Evolutionary conservation across 1,284 basidiomycete species (phyloP).

Genomic region (Athelia psychrophila): DNA sequence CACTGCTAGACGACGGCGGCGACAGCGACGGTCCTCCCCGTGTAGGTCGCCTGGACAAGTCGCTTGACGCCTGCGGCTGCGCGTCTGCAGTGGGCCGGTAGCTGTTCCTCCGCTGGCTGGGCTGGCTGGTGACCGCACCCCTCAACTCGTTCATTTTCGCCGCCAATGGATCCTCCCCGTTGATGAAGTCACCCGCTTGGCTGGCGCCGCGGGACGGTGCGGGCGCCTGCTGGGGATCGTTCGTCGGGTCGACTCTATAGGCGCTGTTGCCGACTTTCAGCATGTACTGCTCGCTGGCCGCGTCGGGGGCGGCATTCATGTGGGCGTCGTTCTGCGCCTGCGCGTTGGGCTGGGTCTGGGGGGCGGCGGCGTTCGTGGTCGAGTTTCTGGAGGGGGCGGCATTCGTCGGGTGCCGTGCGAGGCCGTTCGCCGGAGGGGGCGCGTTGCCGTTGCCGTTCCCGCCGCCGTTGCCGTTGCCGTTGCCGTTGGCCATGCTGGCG

Average conservation of each 20-base stretch:
- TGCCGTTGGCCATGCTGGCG: background rate
- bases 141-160: conserved; percentile 45
- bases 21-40: conserved; percentile 1
- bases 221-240: conserved; percentile 45
- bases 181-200: conserved; percentile 30
- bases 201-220: conserved; percentile 20
- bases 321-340: conserved; percentile 46
- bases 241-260: conserved; percentile 62
- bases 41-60: background rate
- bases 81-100: background rate
- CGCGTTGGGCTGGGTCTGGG: conserved; percentile 8
- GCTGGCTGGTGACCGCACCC: conserved; percentile 21
- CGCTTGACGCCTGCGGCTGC: background rate
- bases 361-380: background rate
- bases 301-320: conserved; percentile 52
- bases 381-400: background rate
- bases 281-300: conserved; percentile 57
- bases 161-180: conserved; percentile 60
- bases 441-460: no score
- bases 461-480: no score
- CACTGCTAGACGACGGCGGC: conserved; percentile 14
- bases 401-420: no score
- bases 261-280: conserved; percentile 66
- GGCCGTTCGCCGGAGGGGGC: no score
- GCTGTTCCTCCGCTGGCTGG: background rate